phyloP scores from a whole-genome alignment of 2,329 filamentous ascomycete species.

The Arachnomyces sp. region DNA sequence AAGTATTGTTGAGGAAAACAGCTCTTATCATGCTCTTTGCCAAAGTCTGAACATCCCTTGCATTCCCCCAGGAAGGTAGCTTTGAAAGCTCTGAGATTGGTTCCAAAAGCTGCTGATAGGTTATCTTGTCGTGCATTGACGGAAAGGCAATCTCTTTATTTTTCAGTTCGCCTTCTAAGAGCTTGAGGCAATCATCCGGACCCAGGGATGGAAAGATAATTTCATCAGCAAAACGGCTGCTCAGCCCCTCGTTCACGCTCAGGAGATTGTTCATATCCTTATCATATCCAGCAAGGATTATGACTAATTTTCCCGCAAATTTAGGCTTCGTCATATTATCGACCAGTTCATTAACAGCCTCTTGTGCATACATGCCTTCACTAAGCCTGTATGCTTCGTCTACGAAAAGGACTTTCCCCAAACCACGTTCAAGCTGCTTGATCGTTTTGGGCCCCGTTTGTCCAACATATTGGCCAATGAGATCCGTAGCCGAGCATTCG shows the following conservation, averaged over 20 bases:
- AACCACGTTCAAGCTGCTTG: slow-evolving; percentile 51
- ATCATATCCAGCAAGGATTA: slow-evolving; percentile 64
- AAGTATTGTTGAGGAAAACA: slow-evolving; percentile 12
- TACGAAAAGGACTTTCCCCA: slow-evolving; percentile 62
- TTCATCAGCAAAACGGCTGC: slow-evolving; percentile 57
- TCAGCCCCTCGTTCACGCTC: slow-evolving; percentile 54
- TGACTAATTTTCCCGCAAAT: slow-evolving; percentile 54
- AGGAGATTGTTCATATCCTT: slow-evolving; percentile 59
- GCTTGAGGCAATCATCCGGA: slow-evolving; percentile 36
- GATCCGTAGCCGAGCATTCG: slow-evolving; percentile 60
- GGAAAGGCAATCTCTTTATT: slow-evolving; percentile 18
- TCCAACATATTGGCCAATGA: slow-evolving; percentile 62
- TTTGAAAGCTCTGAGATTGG: slow-evolving; percentile 24
- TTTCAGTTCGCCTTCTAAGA: slow-evolving; percentile 35
- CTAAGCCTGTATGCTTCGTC: slow-evolving; percentile 64
- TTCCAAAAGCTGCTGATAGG: slow-evolving; percentile 27
- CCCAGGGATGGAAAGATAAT: slow-evolving; percentile 48
- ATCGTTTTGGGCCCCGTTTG: slow-evolving; percentile 63
- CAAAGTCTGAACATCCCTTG: slow-evolving; percentile 53
- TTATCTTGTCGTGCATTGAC: slow-evolving; percentile 2
- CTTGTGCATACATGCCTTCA: slow-evolving; percentile 50
- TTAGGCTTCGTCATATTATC: slow-evolving; percentile 49
- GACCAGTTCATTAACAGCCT: slow-evolving; percentile 47
- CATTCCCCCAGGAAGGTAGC: slow-evolving; percentile 54
- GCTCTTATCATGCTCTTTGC: slow-evolving; percentile 43